Base-by-base conservation (phyloP, 2,329 filamentous ascomycete genomes). In the Trichoderma sp. region DNA sequence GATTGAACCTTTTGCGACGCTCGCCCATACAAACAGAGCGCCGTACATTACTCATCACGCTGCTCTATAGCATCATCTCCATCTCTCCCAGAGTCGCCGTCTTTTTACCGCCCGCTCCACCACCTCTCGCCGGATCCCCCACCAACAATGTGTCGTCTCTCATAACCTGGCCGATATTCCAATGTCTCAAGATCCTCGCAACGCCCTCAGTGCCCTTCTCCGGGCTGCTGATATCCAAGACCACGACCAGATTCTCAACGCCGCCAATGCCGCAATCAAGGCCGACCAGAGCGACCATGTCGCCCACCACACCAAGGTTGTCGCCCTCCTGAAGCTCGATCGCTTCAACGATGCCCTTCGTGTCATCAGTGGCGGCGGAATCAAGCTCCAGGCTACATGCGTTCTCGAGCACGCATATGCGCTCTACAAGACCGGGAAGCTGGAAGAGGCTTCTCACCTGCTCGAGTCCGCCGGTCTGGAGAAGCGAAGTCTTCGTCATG, bases 291-390 rank as follows among this genome's bases (percentile, higher is more conserved):
- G 77, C 64, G 84, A 90, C 71, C 68, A 78, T 35, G 81, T 86
- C 48, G 89, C 90, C 64, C 88, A 90, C 42, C 89, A 90, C 76
- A 90, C 89, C 39, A 89, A 90, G 69, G 84, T 90, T 15, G 86
- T 94, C 53, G 91, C 92, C 25, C 84, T 95, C 22, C 83, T 95
- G 70, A 93, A 93, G 77, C 87, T 95, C 72, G 92, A 95, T 78
- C 90, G 92, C 68, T 95, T 90, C 78, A 87, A 91, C 67, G 92
- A 95, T 77, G 91, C 91, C 54, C 81, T 93, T 57, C 87, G 87
- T 68, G 85, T 87, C 66, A 85, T 94, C 68, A 86, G 89, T 69
- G 86, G 89, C 39, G 88, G 84, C 19, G 88, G 88, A 58, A 82
- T 86, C 68, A 82, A 80, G 70, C 80, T 94, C 67, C 86, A 89